A percentile compares a stretch with the other conserved stretches of the same genome.
Conservation (phyloP, 108 stramenopile genomes). For the Cyclotella atomus region DNA sequence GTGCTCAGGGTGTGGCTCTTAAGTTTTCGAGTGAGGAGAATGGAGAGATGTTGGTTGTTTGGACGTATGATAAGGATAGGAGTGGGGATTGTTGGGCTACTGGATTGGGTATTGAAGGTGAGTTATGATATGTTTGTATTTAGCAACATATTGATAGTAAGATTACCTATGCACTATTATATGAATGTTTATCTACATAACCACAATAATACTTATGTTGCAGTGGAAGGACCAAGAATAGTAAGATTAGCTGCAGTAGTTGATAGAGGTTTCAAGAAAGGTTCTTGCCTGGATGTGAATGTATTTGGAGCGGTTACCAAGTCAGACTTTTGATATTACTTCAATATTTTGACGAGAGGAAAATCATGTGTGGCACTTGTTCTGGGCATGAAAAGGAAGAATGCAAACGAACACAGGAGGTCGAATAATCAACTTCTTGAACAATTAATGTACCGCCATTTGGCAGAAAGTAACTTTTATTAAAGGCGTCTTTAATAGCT, state of each 20-base stretch:
- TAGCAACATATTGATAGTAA: no score
- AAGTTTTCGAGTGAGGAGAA: constrained; percentile 53
- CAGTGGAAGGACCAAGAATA: constrained; percentile 48
- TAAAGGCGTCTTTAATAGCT: no score
- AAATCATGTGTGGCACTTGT: neutral
- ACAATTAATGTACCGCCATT: no score
- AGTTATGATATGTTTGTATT: neutral
- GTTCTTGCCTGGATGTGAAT: constrained; percentile 32
- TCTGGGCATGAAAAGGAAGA: no score
- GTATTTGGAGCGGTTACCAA: constrained; percentile 42
- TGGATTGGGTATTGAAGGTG: constrained; percentile 43
- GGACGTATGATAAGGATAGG: constrained; percentile 43
- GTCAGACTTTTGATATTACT: constrained; percentile 20
- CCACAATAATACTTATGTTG: neutral
- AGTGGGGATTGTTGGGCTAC: constrained; percentile 34
- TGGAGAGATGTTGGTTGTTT: constrained; percentile 41
- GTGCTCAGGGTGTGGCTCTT: constrained; percentile 16
- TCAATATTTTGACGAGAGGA: neutral
- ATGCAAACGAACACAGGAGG: no score
- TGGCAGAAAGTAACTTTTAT: no score
- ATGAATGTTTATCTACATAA: no score
- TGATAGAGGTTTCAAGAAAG: constrained; percentile 40
- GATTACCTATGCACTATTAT: no score
- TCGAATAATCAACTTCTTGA: no score
- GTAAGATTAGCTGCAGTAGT: constrained; percentile 40